These are phyloP conservation scores for Cnidoscolus chayamansa DNA, from an alignment of 441 rosid species.

Conservation along the genomic window DNA sequence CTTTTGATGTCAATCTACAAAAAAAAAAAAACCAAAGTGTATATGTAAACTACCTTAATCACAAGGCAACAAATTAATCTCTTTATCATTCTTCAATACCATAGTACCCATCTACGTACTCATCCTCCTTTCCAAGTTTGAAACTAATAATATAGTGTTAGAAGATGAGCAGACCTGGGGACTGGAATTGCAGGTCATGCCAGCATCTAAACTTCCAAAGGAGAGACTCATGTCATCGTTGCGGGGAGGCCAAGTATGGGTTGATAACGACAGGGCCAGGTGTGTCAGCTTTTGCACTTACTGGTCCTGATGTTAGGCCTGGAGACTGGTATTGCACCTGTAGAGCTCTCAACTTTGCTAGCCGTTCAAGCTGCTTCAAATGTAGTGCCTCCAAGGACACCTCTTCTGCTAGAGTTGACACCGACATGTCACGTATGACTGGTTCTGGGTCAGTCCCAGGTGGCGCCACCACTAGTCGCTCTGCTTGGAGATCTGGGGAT, in stretches of 20 bases:
- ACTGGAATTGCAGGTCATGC: constrained; percentile 90
- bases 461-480: constrained; percentile 42
- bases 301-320: constrained; percentile 69
- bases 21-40: too few relatives aligned
- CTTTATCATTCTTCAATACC: too few relatives aligned
- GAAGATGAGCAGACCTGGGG: constrained; percentile 87
- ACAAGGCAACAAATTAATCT: too few relatives aligned
- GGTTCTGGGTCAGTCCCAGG: constrained; percentile 38
- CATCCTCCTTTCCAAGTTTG: too few relatives aligned
- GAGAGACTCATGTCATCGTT: constrained; percentile 81
- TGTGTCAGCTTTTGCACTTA: too few relatives aligned
- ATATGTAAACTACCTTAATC: too few relatives aligned
- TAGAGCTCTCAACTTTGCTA: constrained; percentile 86
- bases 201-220: constrained; percentile 85
- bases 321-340: constrained; percentile 95
- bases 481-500: constrained; percentile 89
- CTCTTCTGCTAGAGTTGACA: constrained; percentile 32
- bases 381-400: constrained; percentile 75
- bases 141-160: too few relatives aligned
- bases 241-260: constrained; percentile 52
- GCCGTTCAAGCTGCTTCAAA: constrained; percentile 78
- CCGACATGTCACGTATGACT: constrained; percentile 44
- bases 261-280: background rate
- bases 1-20: too few relatives aligned
- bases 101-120: too few relatives aligned